These are phyloP conservation scores for Pythium plurisporium DNA, from an alignment of 352 stramenopile genomes.

Conservation along the genomic window DNA sequence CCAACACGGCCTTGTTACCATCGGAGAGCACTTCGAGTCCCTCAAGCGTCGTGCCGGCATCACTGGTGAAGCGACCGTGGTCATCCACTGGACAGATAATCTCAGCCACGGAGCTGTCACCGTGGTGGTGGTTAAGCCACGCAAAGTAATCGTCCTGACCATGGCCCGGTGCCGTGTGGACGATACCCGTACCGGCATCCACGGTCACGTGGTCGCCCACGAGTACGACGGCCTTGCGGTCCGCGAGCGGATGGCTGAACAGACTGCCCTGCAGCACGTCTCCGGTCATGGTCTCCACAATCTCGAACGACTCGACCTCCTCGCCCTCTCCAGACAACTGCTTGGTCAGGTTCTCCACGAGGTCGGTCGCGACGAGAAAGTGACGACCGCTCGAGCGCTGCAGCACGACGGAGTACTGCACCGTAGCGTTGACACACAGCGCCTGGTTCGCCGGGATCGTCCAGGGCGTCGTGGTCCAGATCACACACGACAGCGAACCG, in stretches of 20 bases:
- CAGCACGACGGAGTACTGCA: slow-evolving; percentile 93
- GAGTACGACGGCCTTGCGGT: slow-evolving; percentile 82
- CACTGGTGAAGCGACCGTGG: slow-evolving; percentile 78
- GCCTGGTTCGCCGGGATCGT: slow-evolving; percentile 97
- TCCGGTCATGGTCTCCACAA: slow-evolving; percentile 65
- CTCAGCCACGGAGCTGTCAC: slow-evolving; percentile 17
- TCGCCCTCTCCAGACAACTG: slow-evolving; percentile 12
- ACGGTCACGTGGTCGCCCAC: slow-evolving; percentile 97
- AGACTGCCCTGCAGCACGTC: slow-evolving; percentile 40
- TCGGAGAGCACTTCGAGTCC: slow-evolving; percentile 90
- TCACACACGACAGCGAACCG: slow-evolving; percentile 55
- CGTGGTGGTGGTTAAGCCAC: slow-evolving; percentile 57
- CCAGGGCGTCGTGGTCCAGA: slow-evolving; percentile 99
- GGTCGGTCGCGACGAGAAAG: slow-evolving; percentile 60
- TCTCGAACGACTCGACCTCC: slow-evolving; percentile 25
- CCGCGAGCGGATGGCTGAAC: slow-evolving; percentile 88
- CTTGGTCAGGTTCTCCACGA: slow-evolving; percentile 43
- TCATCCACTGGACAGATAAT: slow-evolving; percentile 71
- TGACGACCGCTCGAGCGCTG: slow-evolving; percentile 26
- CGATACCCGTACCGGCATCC: slow-evolving; percentile 97
- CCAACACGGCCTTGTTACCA: slow-evolving; percentile 92
- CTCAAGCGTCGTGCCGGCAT: slow-evolving; percentile 82
- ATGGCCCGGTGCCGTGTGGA: slow-evolving; percentile 98
- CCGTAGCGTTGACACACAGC: slow-evolving; percentile 93
- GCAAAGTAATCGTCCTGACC: slow-evolving; percentile 95